Evolutionary conservation across 2,329 filamentous ascomycete species (phyloP), one percentile per base, ranked within the genome.

Genomic region (Arthrinium puccinioides): DNA sequence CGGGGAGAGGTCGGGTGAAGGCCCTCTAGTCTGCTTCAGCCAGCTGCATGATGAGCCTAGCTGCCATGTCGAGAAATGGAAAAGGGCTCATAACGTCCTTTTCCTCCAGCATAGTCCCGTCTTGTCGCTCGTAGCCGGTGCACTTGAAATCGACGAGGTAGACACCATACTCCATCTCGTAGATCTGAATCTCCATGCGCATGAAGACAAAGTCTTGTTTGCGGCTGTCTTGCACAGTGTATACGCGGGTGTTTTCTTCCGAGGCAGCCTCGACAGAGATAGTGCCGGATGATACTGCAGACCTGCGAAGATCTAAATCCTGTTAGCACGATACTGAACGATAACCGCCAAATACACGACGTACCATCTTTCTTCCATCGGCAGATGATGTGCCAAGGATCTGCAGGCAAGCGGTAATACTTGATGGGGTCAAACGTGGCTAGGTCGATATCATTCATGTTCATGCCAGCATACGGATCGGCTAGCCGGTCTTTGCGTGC

Each of bases 131-230:
- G 63, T 98, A 98, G 15, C 92, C 92, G 11, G 92, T 89, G 59
- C 90, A 97, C 59, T 96, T 97, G 71, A 98, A 98, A 60, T 98
- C 92, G 33, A 98, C 92, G 44, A 98, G 82, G 61, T 90, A 97
- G 47, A 92, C 90, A 38, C 86, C 84, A 40, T 81, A 79, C 59
- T 97, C 90, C 69, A 97, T 88, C 55, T 88, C 84, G 62, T 96
- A 96, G 36, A 96, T 82, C 59, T 96, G 92, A 45, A 98, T 96
- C 47, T 94, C 89, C 57, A 98, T 79, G 56, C 95, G 92, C 53
- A 97, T 84, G 56, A 85, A 90, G n/a, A 94, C 80, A 38, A 84
- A 84, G 45, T 87, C 78, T 36, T 76, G 68, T 31, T 67, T 59
- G 10, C 66, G 60, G 24, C 62, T 65, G 33, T 67, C 64, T 18